A percentile compares a stretch with the other conserved stretches of the same genome.
These are phyloP conservation scores for Candida schatavii DNA, from an alignment of 805 yeast species.

Conservation along the genomic window DNA sequence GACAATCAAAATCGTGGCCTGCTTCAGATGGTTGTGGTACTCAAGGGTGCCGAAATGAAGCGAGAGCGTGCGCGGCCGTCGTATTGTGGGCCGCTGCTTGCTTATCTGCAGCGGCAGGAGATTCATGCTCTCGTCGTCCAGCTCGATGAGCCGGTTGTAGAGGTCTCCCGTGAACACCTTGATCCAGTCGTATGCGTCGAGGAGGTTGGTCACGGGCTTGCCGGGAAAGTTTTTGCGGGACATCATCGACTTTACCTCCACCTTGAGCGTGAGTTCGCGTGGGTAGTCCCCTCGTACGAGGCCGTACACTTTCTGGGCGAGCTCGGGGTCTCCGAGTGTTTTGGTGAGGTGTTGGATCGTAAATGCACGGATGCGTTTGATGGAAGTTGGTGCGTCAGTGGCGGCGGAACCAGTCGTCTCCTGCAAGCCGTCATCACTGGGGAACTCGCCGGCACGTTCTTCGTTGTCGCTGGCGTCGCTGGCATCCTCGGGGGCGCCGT, in stretches of 20 bases:
- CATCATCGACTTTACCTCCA: conserved; percentile 80
- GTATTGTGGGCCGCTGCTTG: conserved; percentile 21
- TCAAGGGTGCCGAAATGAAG: conserved; percentile 30
- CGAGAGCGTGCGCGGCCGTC: conserved; percentile 56
- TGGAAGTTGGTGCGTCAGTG: too few relatives aligned
- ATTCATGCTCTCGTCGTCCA: conserved; percentile 60
- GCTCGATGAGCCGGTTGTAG: conserved; percentile 63
- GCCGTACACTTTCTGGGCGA: conserved; percentile 56
- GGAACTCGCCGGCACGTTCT: not conserved
- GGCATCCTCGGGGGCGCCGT: conserved; percentile 10
- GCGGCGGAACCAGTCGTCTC: not conserved
- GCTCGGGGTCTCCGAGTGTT: conserved; percentile 33
- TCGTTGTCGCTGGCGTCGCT: too few relatives aligned
- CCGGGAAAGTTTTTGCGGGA: conserved; percentile 78
- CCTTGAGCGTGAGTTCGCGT: conserved; percentile 54
- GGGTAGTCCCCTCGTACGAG: conserved; percentile 62
- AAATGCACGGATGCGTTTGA: conserved; percentile 50
- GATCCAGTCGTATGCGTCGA: conserved; percentile 75
- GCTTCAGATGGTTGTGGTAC: conserved; percentile 34
- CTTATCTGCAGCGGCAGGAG: conserved; percentile 21
- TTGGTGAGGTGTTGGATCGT: conserved; percentile 21
- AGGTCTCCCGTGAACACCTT: conserved; percentile 81
- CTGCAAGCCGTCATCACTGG: not conserved
- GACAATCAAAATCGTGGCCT: conserved; percentile 35
- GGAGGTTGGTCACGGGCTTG: conserved; percentile 44